Percentiles rank a stretch among this genome's conserved stretches.
These are phyloP conservation scores for Stagonosporopsis tanaceti DNA, from an alignment of 2,329 filamentous ascomycete genomes.

Conservation along the genomic window DNA sequence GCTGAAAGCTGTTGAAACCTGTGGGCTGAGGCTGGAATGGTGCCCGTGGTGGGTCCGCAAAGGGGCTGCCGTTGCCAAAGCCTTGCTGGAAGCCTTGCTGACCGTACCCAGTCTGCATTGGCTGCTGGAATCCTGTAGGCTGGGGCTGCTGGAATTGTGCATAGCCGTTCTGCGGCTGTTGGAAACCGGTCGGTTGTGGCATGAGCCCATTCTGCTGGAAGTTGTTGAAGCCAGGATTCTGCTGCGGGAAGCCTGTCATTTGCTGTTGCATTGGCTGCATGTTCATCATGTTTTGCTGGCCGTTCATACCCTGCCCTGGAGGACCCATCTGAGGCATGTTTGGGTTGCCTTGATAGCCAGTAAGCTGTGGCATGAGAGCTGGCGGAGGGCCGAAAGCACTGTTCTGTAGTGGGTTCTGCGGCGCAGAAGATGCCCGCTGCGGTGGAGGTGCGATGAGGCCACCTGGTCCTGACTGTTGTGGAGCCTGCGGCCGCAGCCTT, in stretches of 20 bases:
- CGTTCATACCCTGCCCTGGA: slow-evolving; percentile 78
- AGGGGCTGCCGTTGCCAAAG: slow-evolving; percentile 60
- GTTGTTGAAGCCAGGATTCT: slow-evolving; percentile 38
- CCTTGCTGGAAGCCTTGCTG: slow-evolving; percentile 45
- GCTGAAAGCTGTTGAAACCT: slow-evolving; percentile 48
- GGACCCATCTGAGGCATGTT: slow-evolving; percentile 70
- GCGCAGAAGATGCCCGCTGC: slow-evolving; percentile 83
- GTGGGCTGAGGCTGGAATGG: slow-evolving; percentile 54
- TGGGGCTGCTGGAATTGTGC: slow-evolving; percentile 55
- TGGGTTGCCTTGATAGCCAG: slow-evolving; percentile 65
- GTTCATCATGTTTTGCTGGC: slow-evolving; percentile 59
- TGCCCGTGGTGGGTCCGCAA: slow-evolving; percentile 62
- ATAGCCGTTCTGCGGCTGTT: slow-evolving; percentile 54
- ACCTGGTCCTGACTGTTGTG: slow-evolving; percentile 66
- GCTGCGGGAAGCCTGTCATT: slow-evolving; percentile 52
- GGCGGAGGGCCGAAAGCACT: slow-evolving; percentile 74
- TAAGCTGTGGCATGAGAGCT: slow-evolving; percentile 84
- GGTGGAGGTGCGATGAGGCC: slow-evolving; percentile 80
- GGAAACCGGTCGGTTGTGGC: slow-evolving; percentile 53
- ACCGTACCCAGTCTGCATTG: slow-evolving; percentile 56
- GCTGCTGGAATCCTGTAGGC: slow-evolving; percentile 52
- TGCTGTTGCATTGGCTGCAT: slow-evolving; percentile 49
- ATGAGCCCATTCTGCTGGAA: slow-evolving; percentile 50
- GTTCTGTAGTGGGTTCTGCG: slow-evolving; percentile 74
- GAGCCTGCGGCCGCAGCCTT: slow-evolving; percentile 75